These are phyloP conservation scores for Daldinia loculata DNA, from an alignment of 495 filamentous ascomycete genomes.

Conservation along the genomic window DNA sequence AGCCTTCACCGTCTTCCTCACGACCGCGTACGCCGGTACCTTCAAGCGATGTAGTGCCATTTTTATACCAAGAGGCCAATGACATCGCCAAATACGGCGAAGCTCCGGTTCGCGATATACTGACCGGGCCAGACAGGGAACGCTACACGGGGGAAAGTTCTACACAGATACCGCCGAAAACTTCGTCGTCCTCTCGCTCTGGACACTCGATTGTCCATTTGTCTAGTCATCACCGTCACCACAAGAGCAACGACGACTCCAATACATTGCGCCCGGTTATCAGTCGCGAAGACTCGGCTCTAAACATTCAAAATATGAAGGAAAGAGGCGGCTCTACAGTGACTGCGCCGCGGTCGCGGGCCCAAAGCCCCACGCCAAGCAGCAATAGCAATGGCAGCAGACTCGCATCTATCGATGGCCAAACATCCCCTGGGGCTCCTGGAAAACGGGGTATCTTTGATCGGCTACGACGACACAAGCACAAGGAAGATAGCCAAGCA, in stretches of 20 bases:
- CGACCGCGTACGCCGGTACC: slow-evolving; percentile 84
- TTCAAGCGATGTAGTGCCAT: slow-evolving; percentile 93
- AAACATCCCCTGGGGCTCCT: slow-evolving; percentile 67
- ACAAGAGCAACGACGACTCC: slow-evolving; percentile 77
- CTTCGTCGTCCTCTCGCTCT: slow-evolving; percentile 62
- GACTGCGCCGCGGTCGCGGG: slow-evolving; percentile 60
- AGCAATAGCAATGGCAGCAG: slow-evolving; percentile 64
- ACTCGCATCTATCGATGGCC: slow-evolving; percentile 57
- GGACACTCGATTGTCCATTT: slow-evolving; percentile 63
- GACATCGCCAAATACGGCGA: slow-evolving; percentile 85
- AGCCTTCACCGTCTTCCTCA: slow-evolving; percentile 72
- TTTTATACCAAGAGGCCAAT: slow-evolving; percentile 90
- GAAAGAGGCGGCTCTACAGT: slow-evolving; percentile 56
- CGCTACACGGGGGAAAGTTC: slow-evolving; percentile 62
- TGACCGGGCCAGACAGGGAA: slow-evolving; percentile 74
- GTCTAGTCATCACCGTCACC: slow-evolving; percentile 76
- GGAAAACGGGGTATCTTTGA: slow-evolving; percentile 73
- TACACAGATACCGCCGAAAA: slow-evolving; percentile 56
- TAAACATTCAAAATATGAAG: slow-evolving; percentile 57
- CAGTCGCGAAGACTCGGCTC: slow-evolving; percentile 74
- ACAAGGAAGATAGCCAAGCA: slow-evolving; percentile 63
- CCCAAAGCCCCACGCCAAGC: slow-evolving; percentile 80
- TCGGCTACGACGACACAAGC: slow-evolving; percentile 68
- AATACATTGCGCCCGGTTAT: slow-evolving; percentile 67
- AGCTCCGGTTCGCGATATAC: slow-evolving; percentile 78